A percentile compares a stretch with the other conserved stretches of the same genome.
Conservation (phyloP, 2,329 filamentous ascomycete genomes). For the Shiraia bambusicola region DNA sequence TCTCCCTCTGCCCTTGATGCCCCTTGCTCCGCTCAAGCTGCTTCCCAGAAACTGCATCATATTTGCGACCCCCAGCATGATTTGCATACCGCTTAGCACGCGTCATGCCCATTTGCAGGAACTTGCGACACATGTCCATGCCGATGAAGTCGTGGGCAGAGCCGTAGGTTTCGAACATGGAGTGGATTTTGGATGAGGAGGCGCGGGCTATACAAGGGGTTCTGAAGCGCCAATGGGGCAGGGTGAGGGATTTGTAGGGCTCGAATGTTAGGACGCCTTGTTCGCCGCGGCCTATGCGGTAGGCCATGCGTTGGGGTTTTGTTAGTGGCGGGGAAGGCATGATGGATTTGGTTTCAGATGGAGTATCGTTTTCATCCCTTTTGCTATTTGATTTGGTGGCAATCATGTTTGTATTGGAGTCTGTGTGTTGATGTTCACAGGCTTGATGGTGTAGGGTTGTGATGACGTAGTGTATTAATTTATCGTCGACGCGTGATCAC, state of each 20-base stretch:
- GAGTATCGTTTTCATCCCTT: not conserved
- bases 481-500: conserved; percentile 16
- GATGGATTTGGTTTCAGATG: not conserved
- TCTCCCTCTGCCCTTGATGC: conserved; percentile 53
- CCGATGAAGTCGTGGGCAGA: conserved; percentile 59
- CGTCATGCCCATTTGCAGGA: conserved; percentile 68
- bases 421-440: not conserved
- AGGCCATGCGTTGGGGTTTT: conserved; percentile 50
- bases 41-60: conserved; percentile 45
- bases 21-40: conserved; percentile 49
- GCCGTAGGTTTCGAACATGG: conserved; percentile 57
- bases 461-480: conserved; percentile 24
- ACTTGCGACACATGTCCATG: conserved; percentile 66
- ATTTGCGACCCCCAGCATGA: conserved; percentile 58
- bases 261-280: conserved; percentile 63
- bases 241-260: conserved; percentile 62
- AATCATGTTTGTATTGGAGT: not conserved
- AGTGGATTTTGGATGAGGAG: conserved; percentile 53
- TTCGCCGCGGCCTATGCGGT: conserved; percentile 62
- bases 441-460: conserved; percentile 1
- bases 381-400: not conserved
- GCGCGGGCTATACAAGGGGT: conserved; percentile 54
- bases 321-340: conserved; percentile 19
- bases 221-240: conserved; percentile 63
- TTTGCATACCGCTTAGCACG: conserved; percentile 62